phyloP scores from a whole-genome alignment of 192 early-diverging fungal genomes.

The Gonapodya prolifera region DNA sequence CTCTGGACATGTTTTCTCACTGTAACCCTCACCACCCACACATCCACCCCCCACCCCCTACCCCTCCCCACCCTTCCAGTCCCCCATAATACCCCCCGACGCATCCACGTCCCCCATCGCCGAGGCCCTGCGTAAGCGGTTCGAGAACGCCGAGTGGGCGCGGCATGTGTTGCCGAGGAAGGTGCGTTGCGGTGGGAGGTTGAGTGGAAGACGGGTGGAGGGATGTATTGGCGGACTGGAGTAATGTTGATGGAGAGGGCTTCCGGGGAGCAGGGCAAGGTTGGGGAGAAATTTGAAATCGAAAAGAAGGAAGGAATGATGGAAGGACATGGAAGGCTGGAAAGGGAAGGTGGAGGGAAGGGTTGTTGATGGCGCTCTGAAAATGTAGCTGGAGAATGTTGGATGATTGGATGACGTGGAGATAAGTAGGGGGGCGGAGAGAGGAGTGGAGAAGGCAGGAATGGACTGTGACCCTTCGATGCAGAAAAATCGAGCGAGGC shows the following conservation, averaged over 20 bases:
- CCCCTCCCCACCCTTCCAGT: constrained; percentile 10
- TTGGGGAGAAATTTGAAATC: constrained; percentile 10
- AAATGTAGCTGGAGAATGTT: too few species aligned
- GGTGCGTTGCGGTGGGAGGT: too few species aligned
- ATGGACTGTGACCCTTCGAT: too few species aligned
- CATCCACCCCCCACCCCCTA: background rate
- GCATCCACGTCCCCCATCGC: constrained; percentile 15
- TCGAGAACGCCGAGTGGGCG: constrained; percentile 20
- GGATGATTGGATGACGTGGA: too few species aligned
- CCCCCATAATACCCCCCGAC: constrained; percentile 21
- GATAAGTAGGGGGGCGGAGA: too few species aligned
- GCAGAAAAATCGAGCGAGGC: too few species aligned
- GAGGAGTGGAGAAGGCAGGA: too few species aligned
- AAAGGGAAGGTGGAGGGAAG: background rate
- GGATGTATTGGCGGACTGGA: constrained; percentile 10
- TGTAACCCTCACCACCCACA: background rate
- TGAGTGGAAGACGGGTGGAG: too few species aligned
- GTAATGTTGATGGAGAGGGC: background rate
- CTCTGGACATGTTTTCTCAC: background rate
- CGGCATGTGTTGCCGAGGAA: constrained; percentile 17
- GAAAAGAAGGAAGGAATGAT: constrained; percentile 20
- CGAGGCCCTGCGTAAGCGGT: constrained; percentile 11
- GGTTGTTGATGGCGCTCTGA: too few species aligned
- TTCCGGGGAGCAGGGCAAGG: background rate
- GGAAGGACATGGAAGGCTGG: background rate